These are phyloP conservation scores for Carex parvula DNA, from an alignment of 176 grass and related monocot species.

Conservation along the genomic window DNA sequence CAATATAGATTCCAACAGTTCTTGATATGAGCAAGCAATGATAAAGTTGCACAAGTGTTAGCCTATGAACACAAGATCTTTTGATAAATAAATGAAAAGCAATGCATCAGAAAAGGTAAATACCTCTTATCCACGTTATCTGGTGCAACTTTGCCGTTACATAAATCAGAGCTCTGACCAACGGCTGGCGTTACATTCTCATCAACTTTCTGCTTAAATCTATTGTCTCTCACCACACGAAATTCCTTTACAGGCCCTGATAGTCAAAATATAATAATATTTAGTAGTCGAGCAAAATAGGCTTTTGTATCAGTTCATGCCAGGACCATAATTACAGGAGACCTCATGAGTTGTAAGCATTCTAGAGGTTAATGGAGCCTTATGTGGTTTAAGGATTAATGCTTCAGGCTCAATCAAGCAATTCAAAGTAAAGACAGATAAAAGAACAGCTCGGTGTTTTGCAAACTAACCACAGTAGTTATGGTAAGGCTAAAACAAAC, in stretches of 20 bases:
- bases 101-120: neutral
- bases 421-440: neutral
- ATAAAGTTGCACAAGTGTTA: neutral
- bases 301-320: neutral
- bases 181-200: conserved; percentile 29
- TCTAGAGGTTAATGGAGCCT: neutral
- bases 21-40: neutral
- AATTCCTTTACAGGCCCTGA: conserved; percentile 55
- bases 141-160: conserved; percentile 6
- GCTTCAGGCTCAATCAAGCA: neutral
- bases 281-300: neutral
- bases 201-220: conserved; percentile 40
- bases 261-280: neutral
- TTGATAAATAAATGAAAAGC: neutral
- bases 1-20: neutral
- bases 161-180: conserved; percentile 21
- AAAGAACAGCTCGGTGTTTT: neutral
- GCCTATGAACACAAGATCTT: neutral
- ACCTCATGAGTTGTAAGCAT: neutral
- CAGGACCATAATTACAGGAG: neutral
- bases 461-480: neutral
- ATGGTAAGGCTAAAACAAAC: neutral
- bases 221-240: conserved; percentile 72
- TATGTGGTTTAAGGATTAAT: neutral
- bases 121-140: conserved; percentile 50